A percentile compares a stretch with the other conserved stretches of the same genome.
phyloP scores from a whole-genome alignment of 345 rosid species.

The Trapa incisa region DNA sequence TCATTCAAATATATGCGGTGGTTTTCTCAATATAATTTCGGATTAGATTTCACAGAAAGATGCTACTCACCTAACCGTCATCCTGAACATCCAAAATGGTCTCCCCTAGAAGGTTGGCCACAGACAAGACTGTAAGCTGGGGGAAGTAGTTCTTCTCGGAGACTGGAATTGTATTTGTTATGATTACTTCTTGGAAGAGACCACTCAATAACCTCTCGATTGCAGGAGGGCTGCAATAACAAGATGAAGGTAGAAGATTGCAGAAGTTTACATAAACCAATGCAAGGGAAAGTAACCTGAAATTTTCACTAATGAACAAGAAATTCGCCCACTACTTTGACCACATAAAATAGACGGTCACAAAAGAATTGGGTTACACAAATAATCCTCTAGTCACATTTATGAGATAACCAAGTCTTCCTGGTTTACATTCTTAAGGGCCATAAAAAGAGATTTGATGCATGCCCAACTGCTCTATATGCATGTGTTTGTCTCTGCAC shows the following conservation, averaged over 20 bases:
- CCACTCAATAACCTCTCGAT: conserved; percentile 87
- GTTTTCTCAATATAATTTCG: conserved; percentile 3
- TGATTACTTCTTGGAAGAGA: conserved; percentile 89
- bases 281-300: not conserved
- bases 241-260: not conserved
- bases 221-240: conserved; percentile 71
- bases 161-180: conserved; percentile 88
- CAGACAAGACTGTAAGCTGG: conserved; percentile 82
- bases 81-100: conserved; percentile 97
- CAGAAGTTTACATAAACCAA: not conserved
- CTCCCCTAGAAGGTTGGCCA: conserved; percentile 92
- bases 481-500: not conserved
- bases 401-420: not conserved
- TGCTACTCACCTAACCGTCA: conserved; percentile 77
- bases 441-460: not conserved
- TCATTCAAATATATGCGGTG: not conserved
- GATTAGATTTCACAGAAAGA: conserved; percentile 15
- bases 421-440: not conserved
- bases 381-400: too few species aligned
- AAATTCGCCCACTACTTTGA: not conserved
- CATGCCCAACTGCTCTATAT: not conserved
- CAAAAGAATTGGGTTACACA: too few species aligned
- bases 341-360: too few species aligned
- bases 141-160: conserved; percentile 76
- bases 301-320: not conserved